Conservation (phyloP, 768 basidiomycete genomes). For the Mycena maculata region DNA sequence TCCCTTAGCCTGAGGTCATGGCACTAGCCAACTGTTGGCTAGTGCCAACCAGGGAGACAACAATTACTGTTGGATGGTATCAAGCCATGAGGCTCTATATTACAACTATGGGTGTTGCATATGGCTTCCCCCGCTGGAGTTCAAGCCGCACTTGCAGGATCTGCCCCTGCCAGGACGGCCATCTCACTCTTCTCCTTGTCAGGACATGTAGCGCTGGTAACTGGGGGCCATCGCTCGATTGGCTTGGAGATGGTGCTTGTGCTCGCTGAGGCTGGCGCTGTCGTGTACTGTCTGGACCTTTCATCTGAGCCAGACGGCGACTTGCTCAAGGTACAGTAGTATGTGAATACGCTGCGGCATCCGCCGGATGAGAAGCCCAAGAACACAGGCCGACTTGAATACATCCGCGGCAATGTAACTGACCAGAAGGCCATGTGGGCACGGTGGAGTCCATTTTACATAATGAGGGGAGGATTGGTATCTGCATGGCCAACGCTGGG, state of each 20-base stretch:
- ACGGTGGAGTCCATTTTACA: constrained; percentile 69
- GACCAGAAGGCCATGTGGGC: constrained; percentile 72
- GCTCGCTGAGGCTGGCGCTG: constrained; percentile 70
- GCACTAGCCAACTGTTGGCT: too few relatives aligned
- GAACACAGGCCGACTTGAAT: constrained; percentile 56
- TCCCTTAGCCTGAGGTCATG: too few relatives aligned
- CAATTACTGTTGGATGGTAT: too few relatives aligned
- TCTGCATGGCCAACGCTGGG: constrained; percentile 84
- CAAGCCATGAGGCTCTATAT: too few relatives aligned
- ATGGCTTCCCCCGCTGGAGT: constrained; percentile 20
- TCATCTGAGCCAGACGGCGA: constrained; percentile 58
- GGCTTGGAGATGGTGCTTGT: constrained; percentile 88
- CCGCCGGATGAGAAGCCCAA: constrained; percentile 7
- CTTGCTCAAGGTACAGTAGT: constrained; percentile 62
- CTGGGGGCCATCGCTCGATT: constrained; percentile 74
- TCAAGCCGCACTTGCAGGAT: constrained; percentile 14
- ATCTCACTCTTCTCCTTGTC: constrained; percentile 69
- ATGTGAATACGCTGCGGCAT: constrained; percentile 61
- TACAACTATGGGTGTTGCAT: too few relatives aligned
- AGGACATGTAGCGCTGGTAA: constrained; percentile 70
- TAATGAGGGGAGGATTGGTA: constrained; percentile 78
- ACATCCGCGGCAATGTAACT: constrained; percentile 72
- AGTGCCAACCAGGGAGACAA: too few relatives aligned
- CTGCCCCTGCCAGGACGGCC: constrained; percentile 57
- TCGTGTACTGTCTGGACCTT: constrained; percentile 74